Evolutionary conservation across 2,329 filamentous ascomycete genomes (phyloP), one percentile per base, ranked within the genome.

Genomic region (Clathrospora elynae): DNA sequence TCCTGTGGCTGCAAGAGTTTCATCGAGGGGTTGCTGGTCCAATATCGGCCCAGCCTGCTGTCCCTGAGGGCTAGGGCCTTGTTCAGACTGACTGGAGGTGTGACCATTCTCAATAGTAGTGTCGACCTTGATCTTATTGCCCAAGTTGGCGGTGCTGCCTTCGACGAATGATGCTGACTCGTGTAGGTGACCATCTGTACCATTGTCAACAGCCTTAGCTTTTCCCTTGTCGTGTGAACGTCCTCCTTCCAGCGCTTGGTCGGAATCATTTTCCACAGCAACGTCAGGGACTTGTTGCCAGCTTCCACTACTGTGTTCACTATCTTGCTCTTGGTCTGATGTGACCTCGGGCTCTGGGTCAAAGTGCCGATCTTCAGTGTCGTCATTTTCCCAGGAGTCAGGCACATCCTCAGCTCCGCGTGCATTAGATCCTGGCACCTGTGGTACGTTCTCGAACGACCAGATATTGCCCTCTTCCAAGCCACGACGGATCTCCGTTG

Each of bases 401-500:
- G 62, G 59, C 7, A 57, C 38, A 5, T 37, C 22, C 11, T 46
- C 42, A 10, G 24, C 16, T 16, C 32, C 32, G 8, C 35, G 18
- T 35, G 25, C 20, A 7, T 37, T 34, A 7, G 49, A 25, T 10
- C 44, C 36, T 12, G 40, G 20, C n/a, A 44, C 14, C 5, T 53
- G 36, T n/a, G 56, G 53, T 14, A 57, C 42, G 30, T 54, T 59
- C 3, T 55, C 57, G 31, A 67, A 67, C 1, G 64, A 65, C 66
- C 64, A 69, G 4, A 61, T 46, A 18, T 54, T 54, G 25, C 50
- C 51, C 56, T 79, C 77, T 59, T 78, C 76, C 6, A 79, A 55
- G 16, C 66, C 62, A 7, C 76, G 71, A 35, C 71, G 73, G 28
- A 79, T 76, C 35, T 74, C 71, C 3, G 73, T 73, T 3, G 76